Conservation (phyloP, 768 basidiomycete species). For the Tulasnella sp. region DNA sequence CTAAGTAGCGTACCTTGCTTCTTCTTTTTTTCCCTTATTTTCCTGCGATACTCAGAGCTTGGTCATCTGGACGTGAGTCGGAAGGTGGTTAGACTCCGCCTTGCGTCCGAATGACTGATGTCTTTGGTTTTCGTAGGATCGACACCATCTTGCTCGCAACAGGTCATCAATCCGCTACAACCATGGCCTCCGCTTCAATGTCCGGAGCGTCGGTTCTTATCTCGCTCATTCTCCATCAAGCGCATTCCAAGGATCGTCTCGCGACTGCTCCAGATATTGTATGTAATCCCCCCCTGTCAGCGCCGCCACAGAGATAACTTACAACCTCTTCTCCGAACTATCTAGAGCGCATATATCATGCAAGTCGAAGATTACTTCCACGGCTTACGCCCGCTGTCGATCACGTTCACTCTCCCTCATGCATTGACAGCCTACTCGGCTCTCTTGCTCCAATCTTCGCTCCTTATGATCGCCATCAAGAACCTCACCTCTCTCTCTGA, state of each 20-base stretch:
- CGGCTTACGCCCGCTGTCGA: conserved; percentile 23
- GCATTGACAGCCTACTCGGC: conserved; percentile 21
- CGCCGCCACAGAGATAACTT: too few species aligned
- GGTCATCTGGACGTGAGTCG: conserved; percentile 15
- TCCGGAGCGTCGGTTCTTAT: conserved; percentile 5
- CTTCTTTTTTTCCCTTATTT: too few species aligned
- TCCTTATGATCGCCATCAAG: conserved; percentile 7
- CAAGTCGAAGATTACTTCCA: conserved; percentile 23
- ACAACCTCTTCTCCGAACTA: neutral
- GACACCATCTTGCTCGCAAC: neutral
- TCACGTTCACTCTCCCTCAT: conserved; percentile 21
- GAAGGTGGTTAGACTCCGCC: neutral
- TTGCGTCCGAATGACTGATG: neutral
- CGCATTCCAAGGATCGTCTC: neutral
- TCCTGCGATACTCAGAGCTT: too few species aligned
- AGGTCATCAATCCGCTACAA: neutral
- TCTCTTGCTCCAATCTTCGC: neutral
- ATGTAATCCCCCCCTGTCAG: too few species aligned
- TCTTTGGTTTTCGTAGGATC: neutral
- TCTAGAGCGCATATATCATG: conserved; percentile 24
- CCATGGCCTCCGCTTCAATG: conserved; percentile 1
- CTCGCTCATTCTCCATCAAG: conserved; percentile 16
- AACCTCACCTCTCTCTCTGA: neutral
- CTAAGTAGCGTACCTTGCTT: too few species aligned
- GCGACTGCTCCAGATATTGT: conserved; percentile 22